These are phyloP conservation scores for Catenaria anguillulae DNA, from an alignment of 371 early-diverging fungal genomes.

Conservation along the genomic window DNA sequence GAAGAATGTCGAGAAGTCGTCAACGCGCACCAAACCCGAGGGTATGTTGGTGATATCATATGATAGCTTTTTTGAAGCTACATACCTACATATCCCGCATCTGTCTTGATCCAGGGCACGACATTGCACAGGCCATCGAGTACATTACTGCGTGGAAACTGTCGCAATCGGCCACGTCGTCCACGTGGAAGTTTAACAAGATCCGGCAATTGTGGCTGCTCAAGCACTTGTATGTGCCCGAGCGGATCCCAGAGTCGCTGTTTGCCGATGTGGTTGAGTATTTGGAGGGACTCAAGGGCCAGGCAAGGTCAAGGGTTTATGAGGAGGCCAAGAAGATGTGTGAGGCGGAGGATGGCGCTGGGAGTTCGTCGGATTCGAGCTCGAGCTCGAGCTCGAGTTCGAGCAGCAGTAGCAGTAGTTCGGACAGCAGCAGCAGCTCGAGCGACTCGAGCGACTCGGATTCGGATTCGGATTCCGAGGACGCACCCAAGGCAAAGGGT, in stretches of 20 bases:
- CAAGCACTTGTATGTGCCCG: slow-evolving; percentile 15
- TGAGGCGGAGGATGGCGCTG: background rate
- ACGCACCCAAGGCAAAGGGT: no score
- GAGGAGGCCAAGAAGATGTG: slow-evolving; percentile 13
- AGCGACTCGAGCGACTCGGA: background rate
- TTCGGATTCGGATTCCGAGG: background rate
- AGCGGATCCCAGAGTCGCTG: slow-evolving; percentile 9
- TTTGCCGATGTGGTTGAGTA: slow-evolving; percentile 15
- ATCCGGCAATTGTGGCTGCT: slow-evolving; percentile 18
- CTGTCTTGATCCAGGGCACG: no score
- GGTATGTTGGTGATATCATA: no score
- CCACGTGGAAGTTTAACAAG: slow-evolving; percentile 19
- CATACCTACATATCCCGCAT: no score
- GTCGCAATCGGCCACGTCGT: slow-evolving; percentile 7
- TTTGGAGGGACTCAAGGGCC: slow-evolving; percentile 4
- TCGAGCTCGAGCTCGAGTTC: no score
- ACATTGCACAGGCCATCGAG: no score
- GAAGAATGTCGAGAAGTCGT: no score
- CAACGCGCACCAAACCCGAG: no score
- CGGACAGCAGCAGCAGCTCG: no score
- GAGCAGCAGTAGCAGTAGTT: no score
- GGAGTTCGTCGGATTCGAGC: background rate
- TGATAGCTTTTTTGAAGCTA: no score
- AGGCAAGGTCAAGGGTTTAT: slow-evolving; percentile 9
- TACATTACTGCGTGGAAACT: slow-evolving; percentile 15